Evolutionary conservation across 768 basidiomycete genomes (phyloP), one percentile per base, ranked within the genome.

Genomic region (Boletus reticulatus): DNA sequence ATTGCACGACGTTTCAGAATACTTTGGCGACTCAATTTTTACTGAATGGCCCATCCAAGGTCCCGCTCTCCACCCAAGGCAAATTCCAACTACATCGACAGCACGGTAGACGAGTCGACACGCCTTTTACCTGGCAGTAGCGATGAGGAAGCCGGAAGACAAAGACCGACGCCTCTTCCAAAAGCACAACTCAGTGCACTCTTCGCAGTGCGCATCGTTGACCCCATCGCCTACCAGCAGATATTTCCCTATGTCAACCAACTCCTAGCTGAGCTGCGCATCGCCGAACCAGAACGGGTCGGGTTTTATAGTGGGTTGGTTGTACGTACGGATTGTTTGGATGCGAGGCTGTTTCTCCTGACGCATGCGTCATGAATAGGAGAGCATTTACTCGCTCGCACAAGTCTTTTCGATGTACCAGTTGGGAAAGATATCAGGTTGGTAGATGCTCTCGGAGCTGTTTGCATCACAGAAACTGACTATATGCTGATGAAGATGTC

Each of bases 271-370:
- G 75, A 76, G 36, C 69, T 87, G 1, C 71, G 77, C 50, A 62
- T 85, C 34, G 81, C 83, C 12, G 75, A 83, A 57, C 78, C 78
- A 5, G 81, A 82, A n/a, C 75, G 75, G 54, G 79, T 86, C n/a
- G 87, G 85, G 1, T 81, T 85, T 51, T 87, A 87, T 64, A 86
- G 84, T 55, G 87, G 87, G 19, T 49, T 86, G 37, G 80, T 85
- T 48, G 84, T 84, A 48, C n/a, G 62, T 58, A 17, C 16, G 3
- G 50, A 52, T 78, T 62, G 2, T 42, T 34, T 16, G 19, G 16
- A 45, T 31, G 55, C 29, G 42, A 31, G 4, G 5, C 3, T 13
- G 6, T 16, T 13, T 29, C 3, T 22, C 13, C 16, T 49, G 37
- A 49, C 36, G 8, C 34, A 4, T 36, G 34, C 13, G 34, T 4